A percentile compares a stretch with the other conserved stretches of the same genome.
phyloP scores from a whole-genome alignment of 495 filamentous ascomycete genomes.

The Aeminium ludgeri region DNA sequence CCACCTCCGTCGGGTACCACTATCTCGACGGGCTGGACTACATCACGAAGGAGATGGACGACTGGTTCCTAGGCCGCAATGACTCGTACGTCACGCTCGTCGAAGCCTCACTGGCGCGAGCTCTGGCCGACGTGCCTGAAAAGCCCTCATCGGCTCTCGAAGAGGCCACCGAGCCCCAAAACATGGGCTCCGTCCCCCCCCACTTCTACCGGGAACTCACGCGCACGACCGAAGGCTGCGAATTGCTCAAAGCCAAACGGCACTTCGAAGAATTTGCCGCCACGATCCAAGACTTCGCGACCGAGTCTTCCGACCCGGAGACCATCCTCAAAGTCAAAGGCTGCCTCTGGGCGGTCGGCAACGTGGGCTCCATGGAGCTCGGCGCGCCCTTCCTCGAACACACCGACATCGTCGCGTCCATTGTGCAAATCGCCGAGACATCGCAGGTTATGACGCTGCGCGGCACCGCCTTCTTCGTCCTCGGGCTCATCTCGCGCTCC shows the following conservation, averaged over 20 bases:
- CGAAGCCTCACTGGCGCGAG: conserved; percentile 83
- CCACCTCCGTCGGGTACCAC: conserved; percentile 90
- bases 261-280: conserved; percentile 86
- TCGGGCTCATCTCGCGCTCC: conserved; percentile 82
- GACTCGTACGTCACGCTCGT: conserved; percentile 89
- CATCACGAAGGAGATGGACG: conserved; percentile 97
- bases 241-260: conserved; percentile 73
- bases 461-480: conserved; percentile 89
- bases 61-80: conserved; percentile 94
- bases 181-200: conserved; percentile 61
- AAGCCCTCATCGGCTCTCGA: conserved; percentile 33
- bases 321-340: conserved; percentile 88
- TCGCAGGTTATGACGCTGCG: conserved; percentile 81
- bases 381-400: conserved; percentile 85
- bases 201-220: conserved; percentile 96
- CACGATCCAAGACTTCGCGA: conserved; percentile 69
- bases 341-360: conserved; percentile 92
- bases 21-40: conserved; percentile 95
- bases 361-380: conserved; percentile 95
- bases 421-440: conserved; percentile 69
- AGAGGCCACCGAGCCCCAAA: conserved; percentile 40
- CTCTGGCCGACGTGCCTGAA: conserved; percentile 46
- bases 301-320: conserved; percentile 72
- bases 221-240: conserved; percentile 80
- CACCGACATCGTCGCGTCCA: conserved; percentile 65